Evolutionary conservation across 2,329 filamentous ascomycete species (phyloP), one percentile per base, ranked within the genome.

Genomic region (Trichocomaceae sp.): DNA sequence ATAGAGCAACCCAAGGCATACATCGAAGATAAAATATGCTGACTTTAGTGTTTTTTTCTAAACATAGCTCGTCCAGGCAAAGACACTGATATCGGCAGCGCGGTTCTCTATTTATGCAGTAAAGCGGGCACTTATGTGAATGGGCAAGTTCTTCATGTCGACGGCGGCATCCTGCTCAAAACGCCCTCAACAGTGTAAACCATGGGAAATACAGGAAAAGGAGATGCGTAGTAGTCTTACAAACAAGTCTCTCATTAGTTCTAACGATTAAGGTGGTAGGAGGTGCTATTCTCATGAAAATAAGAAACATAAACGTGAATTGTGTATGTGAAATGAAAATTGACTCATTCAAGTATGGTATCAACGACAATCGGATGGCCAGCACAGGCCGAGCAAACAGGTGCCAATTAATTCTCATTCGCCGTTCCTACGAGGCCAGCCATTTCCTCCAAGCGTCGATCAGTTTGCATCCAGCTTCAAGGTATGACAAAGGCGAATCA

Each of bases 71-170:
- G 64, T 29, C 80, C 80, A 0, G 82, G 82, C 0, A 77, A 80
- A 23, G 82, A 84, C 59, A 66, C 77, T 31, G 81, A 84, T 62
- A 83, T 84, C 75, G 81, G 79, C 0, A 74, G 75, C 42, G 78
- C 78, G 0, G 73, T 83, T 2, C 64, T 85, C 23, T 83, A 80
- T 58, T 70, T 75, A 17, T 77, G 75, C 26, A 61, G 62, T 50
- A 59, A 57, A 17, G n/a, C 69, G 62, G 31, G 77, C 71, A 60
- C 75, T 60, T 80, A 78, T 58, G 63, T 79, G 12, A 80, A 80
- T 56, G 77, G 77, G 0, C 69, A 75, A 64, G 75, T 70, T 1
- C 65, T 79, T 20, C 57, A 62, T 55, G 56, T 64, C 15, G 63
- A 65, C 47, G 63, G 63, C 45, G 63, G 63, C 58, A 51, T 54